Conservation (phyloP, 805 yeast species). For the Kuraishia piskuri region DNA sequence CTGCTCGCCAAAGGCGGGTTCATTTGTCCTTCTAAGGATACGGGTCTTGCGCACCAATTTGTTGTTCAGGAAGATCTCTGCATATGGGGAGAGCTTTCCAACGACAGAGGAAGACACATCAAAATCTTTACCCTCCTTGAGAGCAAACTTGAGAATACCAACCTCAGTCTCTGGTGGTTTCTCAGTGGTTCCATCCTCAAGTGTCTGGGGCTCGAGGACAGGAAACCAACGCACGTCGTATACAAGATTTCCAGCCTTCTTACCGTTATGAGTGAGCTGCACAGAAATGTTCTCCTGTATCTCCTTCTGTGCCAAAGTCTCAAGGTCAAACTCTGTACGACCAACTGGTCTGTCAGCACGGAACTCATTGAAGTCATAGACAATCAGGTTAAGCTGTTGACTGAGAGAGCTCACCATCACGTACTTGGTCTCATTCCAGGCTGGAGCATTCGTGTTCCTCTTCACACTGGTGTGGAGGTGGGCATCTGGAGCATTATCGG, state of each 20-base stretch:
- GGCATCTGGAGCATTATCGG: constrained; percentile 31
- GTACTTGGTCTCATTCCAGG: constrained; percentile 59
- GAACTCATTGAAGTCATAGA: constrained; percentile 46
- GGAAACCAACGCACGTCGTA: constrained; percentile 50
- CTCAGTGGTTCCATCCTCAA: constrained; percentile 42
- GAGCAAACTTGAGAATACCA: constrained; percentile 59
- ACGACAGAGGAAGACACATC: constrained; percentile 41
- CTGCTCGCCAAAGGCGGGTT: constrained; percentile 62
- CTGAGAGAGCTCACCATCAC: constrained; percentile 48
- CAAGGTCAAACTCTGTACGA: constrained; percentile 43
- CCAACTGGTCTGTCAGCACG: constrained; percentile 47
- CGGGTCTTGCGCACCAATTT: constrained; percentile 49
- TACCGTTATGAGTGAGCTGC: constrained; percentile 39
- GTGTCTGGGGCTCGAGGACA: constrained; percentile 30
- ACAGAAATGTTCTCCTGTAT: constrained; percentile 32
- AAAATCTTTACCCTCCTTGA: constrained; percentile 53
- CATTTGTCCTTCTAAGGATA: constrained; percentile 57
- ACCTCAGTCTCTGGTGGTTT: constrained; percentile 53
- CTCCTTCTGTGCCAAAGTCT: constrained; percentile 50
- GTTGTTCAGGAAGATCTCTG: constrained; percentile 53
- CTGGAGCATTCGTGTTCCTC: constrained; percentile 45
- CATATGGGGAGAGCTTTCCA: constrained; percentile 56
- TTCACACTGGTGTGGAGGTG: constrained; percentile 42
- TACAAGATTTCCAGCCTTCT: constrained; percentile 47
- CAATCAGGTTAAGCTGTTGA: constrained; percentile 45